These are phyloP conservation scores for Raffaelea albimanens DNA, from an alignment of 2,329 filamentous ascomycete species.

Conservation along the genomic window DNA sequence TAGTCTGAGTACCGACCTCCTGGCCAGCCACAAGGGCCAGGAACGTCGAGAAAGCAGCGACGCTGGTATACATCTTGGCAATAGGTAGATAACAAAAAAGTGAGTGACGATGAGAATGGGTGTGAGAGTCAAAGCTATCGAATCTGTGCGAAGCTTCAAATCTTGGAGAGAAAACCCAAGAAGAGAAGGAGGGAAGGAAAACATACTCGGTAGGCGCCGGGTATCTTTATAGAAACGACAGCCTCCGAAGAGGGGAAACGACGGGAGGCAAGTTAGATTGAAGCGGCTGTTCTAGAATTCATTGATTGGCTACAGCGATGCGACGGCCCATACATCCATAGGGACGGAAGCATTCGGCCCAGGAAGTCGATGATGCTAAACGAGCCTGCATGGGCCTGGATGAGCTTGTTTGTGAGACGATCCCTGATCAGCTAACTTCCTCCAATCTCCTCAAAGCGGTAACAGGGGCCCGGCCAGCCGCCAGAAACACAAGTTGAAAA, in stretches of 20 bases:
- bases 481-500: neutral
- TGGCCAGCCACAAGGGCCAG: slow-evolving; percentile 34
- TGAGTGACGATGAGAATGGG: neutral
- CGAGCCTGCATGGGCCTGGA: too few species aligned
- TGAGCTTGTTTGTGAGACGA: too few species aligned
- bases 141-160: slow-evolving; percentile 1
- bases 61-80: slow-evolving; percentile 10
- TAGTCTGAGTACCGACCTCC: slow-evolving; percentile 32
- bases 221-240: slow-evolving; percentile 4
- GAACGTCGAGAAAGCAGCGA: slow-evolving; percentile 31
- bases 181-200: neutral
- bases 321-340: too few species aligned
- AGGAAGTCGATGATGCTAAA: too few species aligned
- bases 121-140: too few species aligned
- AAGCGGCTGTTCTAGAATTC: slow-evolving; percentile 4
- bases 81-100: neutral
- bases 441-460: too few species aligned
- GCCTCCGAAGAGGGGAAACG: neutral
- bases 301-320: slow-evolving; percentile 2
- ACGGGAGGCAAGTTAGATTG: neutral
- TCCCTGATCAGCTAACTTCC: too few species aligned
- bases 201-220: neutral
- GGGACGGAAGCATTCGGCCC: too few species aligned
- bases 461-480: too few species aligned
- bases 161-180: slow-evolving; percentile 5